Evolutionary conservation across 176 grass and related monocot genomes (phyloP).

Genomic region (Rhynchospora breviuscula): DNA sequence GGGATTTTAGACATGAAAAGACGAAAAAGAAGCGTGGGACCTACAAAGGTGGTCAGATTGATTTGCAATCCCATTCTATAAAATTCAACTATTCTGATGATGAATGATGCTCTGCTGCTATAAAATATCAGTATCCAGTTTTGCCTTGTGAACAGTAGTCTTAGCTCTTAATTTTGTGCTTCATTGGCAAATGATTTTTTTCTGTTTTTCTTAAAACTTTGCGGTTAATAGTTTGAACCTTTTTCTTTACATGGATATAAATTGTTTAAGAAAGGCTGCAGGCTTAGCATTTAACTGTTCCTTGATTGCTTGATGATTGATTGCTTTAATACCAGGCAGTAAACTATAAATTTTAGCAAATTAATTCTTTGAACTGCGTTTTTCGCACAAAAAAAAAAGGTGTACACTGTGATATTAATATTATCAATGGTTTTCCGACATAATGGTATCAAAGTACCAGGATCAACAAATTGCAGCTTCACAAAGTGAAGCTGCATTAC

Average conservation of each 20-base stretch:
- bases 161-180: neutral
- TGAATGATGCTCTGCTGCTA: conserved; percentile 24
- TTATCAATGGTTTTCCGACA: neutral
- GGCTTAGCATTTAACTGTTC: neutral
- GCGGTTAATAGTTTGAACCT: neutral
- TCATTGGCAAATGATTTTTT: neutral
- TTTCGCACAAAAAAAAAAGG: neutral
- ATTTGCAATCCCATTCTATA: conserved; percentile 71
- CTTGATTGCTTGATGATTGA: neutral
- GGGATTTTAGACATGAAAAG: conserved; percentile 97
- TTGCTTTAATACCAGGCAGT: neutral
- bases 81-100: conserved; percentile 72
- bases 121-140: conserved; percentile 11
- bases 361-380: neutral
- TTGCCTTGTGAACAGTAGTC: neutral
- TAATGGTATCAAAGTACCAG: neutral
- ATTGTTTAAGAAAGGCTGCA: neutral
- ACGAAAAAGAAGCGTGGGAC: conserved; percentile 92
- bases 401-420: neutral
- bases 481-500: neutral
- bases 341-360: neutral
- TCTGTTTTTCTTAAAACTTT: neutral
- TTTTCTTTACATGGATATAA: neutral
- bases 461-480: neutral
- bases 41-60: conserved; percentile 74